A percentile compares a stretch with the other conserved stretches of the same genome.
Evolutionary conservation across 345 rosid species (phyloP).

Genomic region (Chamaenerion angustifolium): DNA sequence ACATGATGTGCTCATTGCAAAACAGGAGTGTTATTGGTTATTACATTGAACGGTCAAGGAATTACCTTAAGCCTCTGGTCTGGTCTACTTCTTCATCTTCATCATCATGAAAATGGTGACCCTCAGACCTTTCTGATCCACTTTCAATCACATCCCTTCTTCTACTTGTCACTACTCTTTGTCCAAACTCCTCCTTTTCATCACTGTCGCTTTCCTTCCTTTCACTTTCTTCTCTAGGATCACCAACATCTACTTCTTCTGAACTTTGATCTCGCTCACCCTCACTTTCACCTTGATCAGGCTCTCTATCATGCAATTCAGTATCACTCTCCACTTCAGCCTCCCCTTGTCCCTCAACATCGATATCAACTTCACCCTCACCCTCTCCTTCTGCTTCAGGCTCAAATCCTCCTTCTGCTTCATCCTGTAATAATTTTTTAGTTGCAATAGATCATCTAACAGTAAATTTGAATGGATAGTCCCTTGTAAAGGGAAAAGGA

Average conservation of each 20-base stretch:
- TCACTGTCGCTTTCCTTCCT: conserved; percentile 60
- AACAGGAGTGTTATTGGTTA: no score
- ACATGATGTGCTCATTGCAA: no score
- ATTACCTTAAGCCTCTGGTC: conserved; percentile 57
- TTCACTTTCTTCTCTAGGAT: conserved; percentile 56
- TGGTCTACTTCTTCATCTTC: conserved; percentile 91
- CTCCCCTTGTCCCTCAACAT: conserved; percentile 52
- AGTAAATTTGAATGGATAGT: neutral
- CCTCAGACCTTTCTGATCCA: conserved; percentile 82
- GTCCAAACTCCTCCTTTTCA: conserved; percentile 55
- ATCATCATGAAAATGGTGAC: conserved; percentile 46
- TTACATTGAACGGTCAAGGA: neutral
- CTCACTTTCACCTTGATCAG: conserved; percentile 81
- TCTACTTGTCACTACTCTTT: conserved; percentile 42
- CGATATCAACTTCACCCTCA: conserved; percentile 30
- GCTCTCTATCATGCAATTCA: conserved; percentile 46
- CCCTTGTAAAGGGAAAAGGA: no score
- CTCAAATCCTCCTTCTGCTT: conserved; percentile 67
- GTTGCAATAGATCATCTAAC: neutral
- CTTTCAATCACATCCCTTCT: conserved; percentile 62
- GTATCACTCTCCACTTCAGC: conserved; percentile 62
- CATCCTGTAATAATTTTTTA: conserved; percentile 32
- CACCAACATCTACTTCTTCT: conserved; percentile 55
- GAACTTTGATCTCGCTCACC: conserved; percentile 84
- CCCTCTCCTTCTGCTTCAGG: conserved; percentile 32